Base-by-base conservation (phyloP, 345 rosid species). In the Camelina neglecta region DNA sequence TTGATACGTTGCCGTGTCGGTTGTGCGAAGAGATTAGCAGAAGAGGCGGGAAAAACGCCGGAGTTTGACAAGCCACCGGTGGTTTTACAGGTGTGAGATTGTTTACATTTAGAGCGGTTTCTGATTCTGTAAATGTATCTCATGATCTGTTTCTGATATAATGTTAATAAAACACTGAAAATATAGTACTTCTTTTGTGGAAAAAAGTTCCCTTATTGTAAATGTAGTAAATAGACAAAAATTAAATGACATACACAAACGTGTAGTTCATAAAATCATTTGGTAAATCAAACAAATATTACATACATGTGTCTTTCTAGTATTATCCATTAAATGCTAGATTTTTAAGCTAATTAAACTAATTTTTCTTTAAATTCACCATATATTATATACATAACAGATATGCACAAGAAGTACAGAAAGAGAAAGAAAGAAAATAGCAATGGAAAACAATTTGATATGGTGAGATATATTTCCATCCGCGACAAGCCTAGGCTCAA, bases 1-100 rank as follows among this genome's bases (percentile, higher is more conserved):
- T 94, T 0, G 98, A 94, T 85, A 85, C 96, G 0, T 70, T 94
- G 83, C 98, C 98, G 0, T 94, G 98, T 80, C 73, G 98, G 60
- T 79, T 94, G 82, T 90, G 98, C 2, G 93, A 88, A 76, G 92
- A 84, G 23, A 84, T 93, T 56, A 87, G 96, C 66, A 77, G 75
- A 72, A 86, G 81, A 80, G 92, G 95, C 7, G 97, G 98, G 9
- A 83, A 90, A 81, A 80, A 83, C 20, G 86, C 93, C 1, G 42
- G 75, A 73, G 65, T 11, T 65, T 78, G 59, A 78, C 3, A 9
- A 35, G 42, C 56, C 64, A 49, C 31, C 15, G 8, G 36, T 36
- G 31, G 62, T 21, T 36, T 39, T n/a, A 24, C 16, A 24, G 36
- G 8, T 63, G 63, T 36, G 45, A 63, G 48, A n/a, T 36, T 47